These are phyloP conservation scores for Candolleomyces eurysporus DNA, from an alignment of 768 basidiomycete species.

Conservation along the genomic window DNA sequence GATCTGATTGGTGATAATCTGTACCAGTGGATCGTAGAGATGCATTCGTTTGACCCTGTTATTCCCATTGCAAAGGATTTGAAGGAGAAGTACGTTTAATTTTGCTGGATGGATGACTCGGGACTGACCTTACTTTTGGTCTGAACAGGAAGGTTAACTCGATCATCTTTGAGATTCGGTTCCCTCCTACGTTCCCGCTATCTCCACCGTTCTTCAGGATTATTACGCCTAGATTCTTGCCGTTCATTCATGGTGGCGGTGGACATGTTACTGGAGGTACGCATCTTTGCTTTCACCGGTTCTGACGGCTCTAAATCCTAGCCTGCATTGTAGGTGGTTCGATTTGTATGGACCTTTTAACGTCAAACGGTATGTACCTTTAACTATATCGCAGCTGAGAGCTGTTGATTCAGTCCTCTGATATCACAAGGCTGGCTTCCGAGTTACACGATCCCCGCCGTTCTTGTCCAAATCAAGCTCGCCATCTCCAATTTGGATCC, in stretches of 20 bases:
- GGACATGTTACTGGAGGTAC: conserved; percentile 65
- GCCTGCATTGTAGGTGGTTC: conserved; percentile 49
- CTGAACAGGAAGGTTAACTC: conserved; percentile 52
- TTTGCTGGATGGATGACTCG: background rate
- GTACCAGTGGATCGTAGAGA: conserved; percentile 72
- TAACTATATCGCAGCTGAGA: background rate
- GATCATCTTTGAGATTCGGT: conserved; percentile 71
- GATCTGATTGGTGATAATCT: conserved; percentile 66
- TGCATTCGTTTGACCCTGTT: conserved; percentile 64
- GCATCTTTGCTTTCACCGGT: conserved; percentile 2
- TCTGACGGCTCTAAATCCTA: background rate
- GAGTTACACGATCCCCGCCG: conserved; percentile 55
- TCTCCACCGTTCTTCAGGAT: conserved; percentile 77
- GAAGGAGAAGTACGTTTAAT: conserved; percentile 39
- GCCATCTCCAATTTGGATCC: conserved; percentile 70
- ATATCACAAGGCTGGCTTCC: conserved; percentile 57
- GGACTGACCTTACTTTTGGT: conserved; percentile 1
- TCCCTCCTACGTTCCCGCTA: conserved; percentile 63
- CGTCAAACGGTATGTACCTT: conserved; percentile 50
- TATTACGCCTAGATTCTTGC: conserved; percentile 68
- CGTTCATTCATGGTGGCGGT: conserved; percentile 69
- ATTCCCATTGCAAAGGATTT: conserved; percentile 64
- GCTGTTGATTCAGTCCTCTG: background rate
- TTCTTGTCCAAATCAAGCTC: conserved; percentile 64
- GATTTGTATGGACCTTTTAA: conserved; percentile 74